These are phyloP conservation scores for Flagelloscypha sp. DNA, from an alignment of 768 basidiomycete species.

Conservation along the genomic window DNA sequence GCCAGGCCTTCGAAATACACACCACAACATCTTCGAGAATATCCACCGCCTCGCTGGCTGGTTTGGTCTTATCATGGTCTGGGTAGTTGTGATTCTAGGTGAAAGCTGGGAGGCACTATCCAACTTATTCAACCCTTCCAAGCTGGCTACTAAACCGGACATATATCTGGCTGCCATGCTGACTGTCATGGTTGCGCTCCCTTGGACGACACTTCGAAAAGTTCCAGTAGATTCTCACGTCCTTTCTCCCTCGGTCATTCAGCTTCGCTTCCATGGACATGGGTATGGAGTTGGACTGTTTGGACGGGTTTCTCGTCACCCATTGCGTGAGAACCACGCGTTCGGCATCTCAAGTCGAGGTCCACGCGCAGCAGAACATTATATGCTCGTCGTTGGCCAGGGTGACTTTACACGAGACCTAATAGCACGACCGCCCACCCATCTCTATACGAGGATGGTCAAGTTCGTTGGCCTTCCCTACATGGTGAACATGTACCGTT, in stretches of 20 bases:
- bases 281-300: not conserved
- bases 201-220: slow-evolving; percentile 1
- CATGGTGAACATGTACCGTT: not conserved
- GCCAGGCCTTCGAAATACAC: slow-evolving; percentile 73
- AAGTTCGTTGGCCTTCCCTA: not conserved
- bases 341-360: not conserved
- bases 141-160: not conserved
- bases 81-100: not conserved
- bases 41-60: slow-evolving; percentile 77
- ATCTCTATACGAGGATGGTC: not conserved
- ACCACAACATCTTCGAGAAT: slow-evolving; percentile 78
- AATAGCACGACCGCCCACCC: not conserved
- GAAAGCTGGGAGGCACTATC: not conserved
- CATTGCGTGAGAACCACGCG: not conserved
- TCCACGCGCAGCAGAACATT: not conserved
- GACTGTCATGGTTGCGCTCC: not conserved
- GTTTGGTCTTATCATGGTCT: slow-evolving; percentile 36
- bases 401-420: not conserved
- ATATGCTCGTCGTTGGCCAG: not conserved
- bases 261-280: not conserved
- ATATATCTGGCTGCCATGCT: not conserved
- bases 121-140: not conserved
- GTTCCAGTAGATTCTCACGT: not conserved
- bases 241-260: not conserved
- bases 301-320: not conserved